phyloP scores from a whole-genome alignment of 228 moss, liverwort and hornwort species.

The Sphagnum fallax region DNA sequence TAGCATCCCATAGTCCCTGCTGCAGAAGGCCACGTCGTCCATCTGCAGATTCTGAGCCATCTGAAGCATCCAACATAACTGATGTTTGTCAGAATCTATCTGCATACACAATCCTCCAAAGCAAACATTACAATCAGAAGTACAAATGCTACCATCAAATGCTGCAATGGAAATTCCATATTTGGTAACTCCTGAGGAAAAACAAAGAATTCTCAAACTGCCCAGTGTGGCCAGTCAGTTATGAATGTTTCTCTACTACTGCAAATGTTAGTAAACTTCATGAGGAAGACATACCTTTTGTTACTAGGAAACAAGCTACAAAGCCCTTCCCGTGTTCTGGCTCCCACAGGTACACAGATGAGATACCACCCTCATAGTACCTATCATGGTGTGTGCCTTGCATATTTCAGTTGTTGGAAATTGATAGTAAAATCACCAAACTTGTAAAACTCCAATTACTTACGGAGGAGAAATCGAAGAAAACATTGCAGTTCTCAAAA shows the following conservation, averaged over 20 bases:
- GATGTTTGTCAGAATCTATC: constrained; percentile 1
- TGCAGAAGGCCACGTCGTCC: constrained; percentile 92
- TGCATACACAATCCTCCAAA: background rate
- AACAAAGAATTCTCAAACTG: background rate
- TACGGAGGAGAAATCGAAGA: too few species aligned
- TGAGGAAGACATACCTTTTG: constrained; percentile 51
- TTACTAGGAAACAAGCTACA: constrained; percentile 76
- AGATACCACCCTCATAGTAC: constrained; percentile 94
- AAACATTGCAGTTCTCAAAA: too few species aligned
- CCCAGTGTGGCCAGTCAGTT: too few species aligned
- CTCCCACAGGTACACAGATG: constrained; percentile 97
- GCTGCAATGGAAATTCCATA: background rate
- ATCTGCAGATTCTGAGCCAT: constrained; percentile 87
- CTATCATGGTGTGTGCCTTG: constrained; percentile 17
- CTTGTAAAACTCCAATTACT: too few species aligned
- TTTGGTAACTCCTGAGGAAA: background rate
- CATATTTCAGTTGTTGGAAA: too few species aligned
- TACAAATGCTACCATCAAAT: background rate
- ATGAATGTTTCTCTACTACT: too few species aligned
- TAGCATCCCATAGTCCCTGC: constrained; percentile 95
- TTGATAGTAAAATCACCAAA: too few species aligned
- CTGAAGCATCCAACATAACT: constrained; percentile 27
- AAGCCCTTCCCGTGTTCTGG: constrained; percentile 83
- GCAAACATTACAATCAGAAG: background rate
- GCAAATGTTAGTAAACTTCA: background rate